Evolutionary conservation across 2,329 filamentous ascomycete species (phyloP).

Genomic region (Hortaea werneckii): DNA sequence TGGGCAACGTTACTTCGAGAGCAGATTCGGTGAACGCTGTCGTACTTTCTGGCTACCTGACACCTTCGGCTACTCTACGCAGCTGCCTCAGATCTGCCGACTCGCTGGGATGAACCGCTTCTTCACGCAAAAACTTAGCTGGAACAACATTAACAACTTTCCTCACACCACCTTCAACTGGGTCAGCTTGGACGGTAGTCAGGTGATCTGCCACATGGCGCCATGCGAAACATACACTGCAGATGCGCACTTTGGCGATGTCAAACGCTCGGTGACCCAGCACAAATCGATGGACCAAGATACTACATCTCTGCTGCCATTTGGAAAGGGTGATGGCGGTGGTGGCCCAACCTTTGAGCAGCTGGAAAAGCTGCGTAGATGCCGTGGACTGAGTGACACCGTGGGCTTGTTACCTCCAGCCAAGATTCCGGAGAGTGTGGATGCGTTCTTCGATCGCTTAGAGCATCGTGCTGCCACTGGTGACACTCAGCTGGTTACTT

Average conservation of each 20-base stretch:
- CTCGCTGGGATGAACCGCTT: constrained; percentile 94
- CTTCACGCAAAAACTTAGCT: constrained; percentile 96
- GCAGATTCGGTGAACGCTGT: constrained; percentile 78
- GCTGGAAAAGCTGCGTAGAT: constrained; percentile 86
- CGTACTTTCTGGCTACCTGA: constrained; percentile 96
- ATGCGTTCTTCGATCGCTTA: constrained; percentile 83
- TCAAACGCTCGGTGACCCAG: constrained; percentile 77
- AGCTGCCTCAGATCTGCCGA: constrained; percentile 86
- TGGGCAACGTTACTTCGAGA: constrained; percentile 89
- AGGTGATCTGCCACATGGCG: constrained; percentile 96
- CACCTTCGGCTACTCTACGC: constrained; percentile 93
- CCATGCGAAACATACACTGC: constrained; percentile 93
- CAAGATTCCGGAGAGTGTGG: constrained; percentile 79
- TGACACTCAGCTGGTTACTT: constrained; percentile 70
- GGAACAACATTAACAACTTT: constrained; percentile 99
- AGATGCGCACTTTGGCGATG: constrained; percentile 86
- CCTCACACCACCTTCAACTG: constrained; percentile 98
- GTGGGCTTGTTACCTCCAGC: constrained; percentile 74
- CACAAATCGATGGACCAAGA: constrained; percentile 97
- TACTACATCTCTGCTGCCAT: constrained; percentile 78
- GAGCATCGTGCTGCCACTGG: constrained; percentile 59
- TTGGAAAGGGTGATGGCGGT: constrained; percentile 92
- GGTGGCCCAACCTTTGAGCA: constrained; percentile 91
- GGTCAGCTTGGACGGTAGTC: constrained; percentile 89
- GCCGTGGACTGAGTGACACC: constrained; percentile 83